Conservation (phyloP, 164 flowering plant species). For the Macadamia tetraphylla region DNA sequence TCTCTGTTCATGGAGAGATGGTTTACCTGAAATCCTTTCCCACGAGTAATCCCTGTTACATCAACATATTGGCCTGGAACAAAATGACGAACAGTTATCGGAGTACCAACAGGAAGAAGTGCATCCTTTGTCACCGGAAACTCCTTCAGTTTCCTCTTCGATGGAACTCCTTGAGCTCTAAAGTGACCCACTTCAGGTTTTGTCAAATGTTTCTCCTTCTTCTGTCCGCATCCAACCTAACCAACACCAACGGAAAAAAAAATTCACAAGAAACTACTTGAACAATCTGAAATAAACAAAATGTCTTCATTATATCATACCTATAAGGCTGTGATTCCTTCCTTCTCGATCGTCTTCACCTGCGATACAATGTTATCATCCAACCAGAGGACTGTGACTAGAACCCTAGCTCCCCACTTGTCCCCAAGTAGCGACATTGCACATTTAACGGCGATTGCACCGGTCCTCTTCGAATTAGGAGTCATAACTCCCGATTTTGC, state of each 20-base stretch:
- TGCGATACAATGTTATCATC: slow-evolving; percentile 88
- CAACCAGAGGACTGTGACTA: slow-evolving; percentile 70
- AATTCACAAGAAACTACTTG: background rate
- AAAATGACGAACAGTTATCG: slow-evolving; percentile 83
- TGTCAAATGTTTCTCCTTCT: slow-evolving; percentile 87
- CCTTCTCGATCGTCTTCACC: slow-evolving; percentile 83
- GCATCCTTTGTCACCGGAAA: slow-evolving; percentile 96
- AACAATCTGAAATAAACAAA: background rate
- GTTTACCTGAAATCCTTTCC: slow-evolving; percentile 95
- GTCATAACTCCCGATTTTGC: slow-evolving; percentile 53
- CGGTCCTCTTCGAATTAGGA: slow-evolving; percentile 66
- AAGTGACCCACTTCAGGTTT: slow-evolving; percentile 96
- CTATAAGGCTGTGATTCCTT: slow-evolving; percentile 80
- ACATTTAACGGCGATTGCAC: slow-evolving; percentile 78
- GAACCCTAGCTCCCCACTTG: slow-evolving; percentile 90
- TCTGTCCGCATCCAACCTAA: slow-evolving; percentile 94
- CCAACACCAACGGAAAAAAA: slow-evolving; percentile 27
- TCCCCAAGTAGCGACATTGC: slow-evolving; percentile 96
- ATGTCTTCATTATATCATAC: slow-evolving; percentile 18
- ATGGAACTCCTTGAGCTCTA: slow-evolving; percentile 90
- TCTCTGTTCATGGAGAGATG: too few species aligned
- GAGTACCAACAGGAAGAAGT: slow-evolving; percentile 86
- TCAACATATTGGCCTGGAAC: slow-evolving; percentile 94
- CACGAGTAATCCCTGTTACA: slow-evolving; percentile 78
- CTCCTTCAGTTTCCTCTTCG: slow-evolving; percentile 91